phyloP scores from a whole-genome alignment of 2,329 filamentous ascomycete genomes.

The Ophiostoma novo-ulmi region DNA sequence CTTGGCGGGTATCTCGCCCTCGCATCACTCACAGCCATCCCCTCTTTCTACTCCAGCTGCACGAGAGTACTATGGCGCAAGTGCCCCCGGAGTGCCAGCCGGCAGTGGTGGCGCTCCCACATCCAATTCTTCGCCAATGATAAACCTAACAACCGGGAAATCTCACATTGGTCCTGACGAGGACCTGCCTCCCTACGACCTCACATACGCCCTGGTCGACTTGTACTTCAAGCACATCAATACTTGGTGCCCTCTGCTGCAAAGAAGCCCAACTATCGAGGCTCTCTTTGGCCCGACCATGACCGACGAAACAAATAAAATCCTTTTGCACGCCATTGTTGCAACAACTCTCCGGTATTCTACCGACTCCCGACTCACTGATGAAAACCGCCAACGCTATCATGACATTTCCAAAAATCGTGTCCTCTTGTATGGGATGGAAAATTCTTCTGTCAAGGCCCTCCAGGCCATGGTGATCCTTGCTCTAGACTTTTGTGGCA shows the following conservation, averaged over 20 bases:
- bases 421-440: conserved; percentile 79
- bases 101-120: conserved; percentile 16
- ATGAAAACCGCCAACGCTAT: conserved; percentile 67
- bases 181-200: conserved; percentile 68
- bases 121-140: conserved; percentile 37
- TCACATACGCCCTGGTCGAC: conserved; percentile 67
- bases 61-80: conserved; percentile 47
- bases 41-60: conserved; percentile 40
- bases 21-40: conserved; percentile 32
- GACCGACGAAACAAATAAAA: conserved; percentile 73
- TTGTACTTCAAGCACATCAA: conserved; percentile 77
- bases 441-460: conserved; percentile 83
- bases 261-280: conserved; percentile 75
- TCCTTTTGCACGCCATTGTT: conserved; percentile 82
- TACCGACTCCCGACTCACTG: conserved; percentile 66
- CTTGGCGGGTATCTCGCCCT: conserved; percentile 38
- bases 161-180: conserved; percentile 50
- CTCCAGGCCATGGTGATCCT: conserved; percentile 84
- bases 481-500: conserved; percentile 77
- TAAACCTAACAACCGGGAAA: conserved; percentile 46
- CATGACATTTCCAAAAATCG: conserved; percentile 78
- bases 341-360: conserved; percentile 83
- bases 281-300: conserved; percentile 72
- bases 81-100: conserved; percentile 26
- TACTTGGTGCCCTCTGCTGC: conserved; percentile 84